Conservation (phyloP, 192 early-diverging fungal species). For the Backusella liffmaniae region DNA sequence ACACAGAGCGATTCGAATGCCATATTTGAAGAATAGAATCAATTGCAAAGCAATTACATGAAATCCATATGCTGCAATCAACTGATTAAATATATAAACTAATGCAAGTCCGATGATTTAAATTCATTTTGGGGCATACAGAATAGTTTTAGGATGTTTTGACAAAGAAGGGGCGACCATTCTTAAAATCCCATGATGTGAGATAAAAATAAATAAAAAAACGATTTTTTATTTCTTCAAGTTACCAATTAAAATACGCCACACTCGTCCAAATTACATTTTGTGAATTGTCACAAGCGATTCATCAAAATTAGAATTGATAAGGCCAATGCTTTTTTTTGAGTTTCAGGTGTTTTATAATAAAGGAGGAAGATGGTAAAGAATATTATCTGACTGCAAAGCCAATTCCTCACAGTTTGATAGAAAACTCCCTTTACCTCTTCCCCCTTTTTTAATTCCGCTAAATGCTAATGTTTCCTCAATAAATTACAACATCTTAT, state of each 20-base stretch:
- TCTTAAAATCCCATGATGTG: background rate
- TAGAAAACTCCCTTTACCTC: background rate
- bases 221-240: too few species aligned
- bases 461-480: background rate
- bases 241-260: conserved; percentile 2
- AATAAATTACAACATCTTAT: background rate
- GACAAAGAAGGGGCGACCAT: background rate
- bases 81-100: background rate
- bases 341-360: background rate
- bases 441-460: background rate
- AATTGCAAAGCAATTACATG: background rate
- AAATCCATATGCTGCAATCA: background rate
- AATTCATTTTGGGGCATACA: background rate
- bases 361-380: background rate
- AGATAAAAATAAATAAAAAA: background rate
- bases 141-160: background rate
- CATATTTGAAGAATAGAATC: background rate
- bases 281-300: background rate
- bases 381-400: background rate
- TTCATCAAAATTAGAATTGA: background rate
- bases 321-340: background rate
- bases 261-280: background rate
- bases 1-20: background rate
- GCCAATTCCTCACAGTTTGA: background rate
- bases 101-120: background rate